Evolutionary conservation across 2,329 filamentous ascomycete genomes (phyloP), one percentile per base, ranked within the genome.

Genomic region (Thelonectria rubi): DNA sequence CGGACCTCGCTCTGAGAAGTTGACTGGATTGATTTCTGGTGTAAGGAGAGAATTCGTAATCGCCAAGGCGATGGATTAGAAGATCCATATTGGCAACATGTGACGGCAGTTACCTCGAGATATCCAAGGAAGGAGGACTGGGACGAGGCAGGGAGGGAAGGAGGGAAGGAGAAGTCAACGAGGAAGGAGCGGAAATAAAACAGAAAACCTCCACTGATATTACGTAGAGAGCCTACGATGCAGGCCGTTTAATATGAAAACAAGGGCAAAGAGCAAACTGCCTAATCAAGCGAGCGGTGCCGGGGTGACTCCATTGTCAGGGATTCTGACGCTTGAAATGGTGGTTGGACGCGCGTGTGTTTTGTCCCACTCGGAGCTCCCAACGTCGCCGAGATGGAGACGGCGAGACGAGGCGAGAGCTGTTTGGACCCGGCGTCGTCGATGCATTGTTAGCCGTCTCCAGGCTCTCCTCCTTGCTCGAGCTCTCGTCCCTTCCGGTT

Each of bases 1-100:
- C 69, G 55, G 59, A 73, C 72, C 65, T 68, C 50, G 52, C 52
- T 34, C 26, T 30, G 26, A 62, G 54, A 43, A 58, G 30, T 14
- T 60, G 57, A 46, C 39, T 21, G 50, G 66, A 66, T 51, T 72
- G 63, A 18, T 66, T 66, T 47, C 55, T 52, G 37, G 52, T 43
- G 34, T 69, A 72, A 20, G 73, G 73, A 39, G 75, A 74, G 57
- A 76, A 73, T 54, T 75, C 71, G 58, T 72, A 65, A 10, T 60
- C 63, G 59, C 69, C 69, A 46, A 76, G 69, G 60, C 73, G 73
- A 65, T 73, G 68, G 46, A 75, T 71, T 63, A 72, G 64, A 62
- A 75, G 60, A 66, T 77, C 74, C 73, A 72, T 72, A 52, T 69
- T 75, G 65, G 54, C 55, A 59, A 52, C 64, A 69, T 67, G 34